Evolutionary conservation across 345 rosid species (phyloP).

Genomic region (Odontarrhena argentea): DNA sequence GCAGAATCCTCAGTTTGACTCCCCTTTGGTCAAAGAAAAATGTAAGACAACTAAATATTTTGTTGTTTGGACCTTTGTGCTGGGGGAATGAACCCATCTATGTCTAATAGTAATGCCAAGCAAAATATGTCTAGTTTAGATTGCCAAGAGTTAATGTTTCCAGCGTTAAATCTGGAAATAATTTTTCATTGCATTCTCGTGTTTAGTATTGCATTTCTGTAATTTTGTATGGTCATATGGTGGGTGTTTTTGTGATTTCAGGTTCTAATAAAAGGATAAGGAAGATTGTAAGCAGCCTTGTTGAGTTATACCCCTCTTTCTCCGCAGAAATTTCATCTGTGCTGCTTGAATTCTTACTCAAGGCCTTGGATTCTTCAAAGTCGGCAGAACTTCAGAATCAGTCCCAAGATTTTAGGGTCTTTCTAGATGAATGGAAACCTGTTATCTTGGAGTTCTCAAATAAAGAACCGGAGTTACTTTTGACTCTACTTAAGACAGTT

Average conservation of each 20-base stretch:
- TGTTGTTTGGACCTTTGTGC: background rate
- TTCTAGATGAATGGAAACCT: slow-evolving; percentile 68
- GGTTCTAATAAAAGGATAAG: slow-evolving; percentile 57
- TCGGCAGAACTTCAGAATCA: slow-evolving; percentile 40
- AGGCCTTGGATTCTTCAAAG: slow-evolving; percentile 55
- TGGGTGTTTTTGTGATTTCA: slow-evolving; percentile 45
- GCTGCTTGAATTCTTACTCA: slow-evolving; percentile 60
- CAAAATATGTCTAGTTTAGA: background rate
- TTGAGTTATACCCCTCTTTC: slow-evolving; percentile 63
- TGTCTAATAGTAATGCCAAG: slow-evolving; percentile 4
- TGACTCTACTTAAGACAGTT: slow-evolving; percentile 63
- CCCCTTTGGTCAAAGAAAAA: slow-evolving; percentile 50
- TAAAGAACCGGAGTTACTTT: slow-evolving; percentile 76
- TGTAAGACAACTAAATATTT: slow-evolving; percentile 34
- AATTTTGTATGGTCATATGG: slow-evolving; percentile 21
- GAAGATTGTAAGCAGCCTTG: slow-evolving; percentile 58
- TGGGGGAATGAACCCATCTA: slow-evolving; percentile 2
- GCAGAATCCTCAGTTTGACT: slow-evolving; percentile 45
- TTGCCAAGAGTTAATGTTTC: background rate
- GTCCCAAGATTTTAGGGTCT: slow-evolving; percentile 39
- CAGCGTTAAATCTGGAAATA: background rate
- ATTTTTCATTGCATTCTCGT: background rate
- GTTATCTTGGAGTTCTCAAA: slow-evolving; percentile 57
- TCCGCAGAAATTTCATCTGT: slow-evolving; percentile 74
- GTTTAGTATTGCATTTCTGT: slow-evolving; percentile 11